phyloP scores from a whole-genome alignment of 2,329 filamentous ascomycete species.

The Xylariaceae sp. region DNA sequence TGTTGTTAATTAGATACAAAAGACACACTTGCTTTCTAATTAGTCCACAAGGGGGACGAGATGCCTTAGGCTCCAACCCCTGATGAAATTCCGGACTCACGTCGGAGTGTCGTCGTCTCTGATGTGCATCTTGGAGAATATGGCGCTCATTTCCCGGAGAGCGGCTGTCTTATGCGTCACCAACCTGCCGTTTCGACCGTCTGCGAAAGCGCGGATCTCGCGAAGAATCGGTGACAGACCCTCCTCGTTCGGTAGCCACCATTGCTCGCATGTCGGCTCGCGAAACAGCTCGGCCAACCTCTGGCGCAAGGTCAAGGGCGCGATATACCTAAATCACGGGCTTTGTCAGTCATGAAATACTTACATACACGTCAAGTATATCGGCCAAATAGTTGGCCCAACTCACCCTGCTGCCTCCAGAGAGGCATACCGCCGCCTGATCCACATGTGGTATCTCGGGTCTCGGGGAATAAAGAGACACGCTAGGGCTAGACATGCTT shows the following conservation, averaged over 20 bases:
- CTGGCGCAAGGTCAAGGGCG: conserved; percentile 65
- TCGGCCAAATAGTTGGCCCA: background rate
- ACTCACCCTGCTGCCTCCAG: conserved; percentile 76
- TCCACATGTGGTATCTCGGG: conserved; percentile 68
- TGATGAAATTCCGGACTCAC: no score
- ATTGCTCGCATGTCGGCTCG: conserved; percentile 64
- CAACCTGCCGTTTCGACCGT: conserved; percentile 63
- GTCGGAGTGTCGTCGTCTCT: conserved; percentile 23
- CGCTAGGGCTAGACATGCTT: conserved; percentile 71
- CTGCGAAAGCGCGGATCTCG: conserved; percentile 73
- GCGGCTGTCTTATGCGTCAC: conserved; percentile 57
- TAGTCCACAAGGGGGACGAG: no score
- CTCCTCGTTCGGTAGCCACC: conserved; percentile 87
- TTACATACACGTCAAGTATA: no score
- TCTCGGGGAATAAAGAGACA: conserved; percentile 77
- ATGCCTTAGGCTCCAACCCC: no score
- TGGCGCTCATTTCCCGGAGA: conserved; percentile 66
- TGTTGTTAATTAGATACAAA: no score
- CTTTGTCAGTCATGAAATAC: no score
- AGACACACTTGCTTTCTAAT: no score
- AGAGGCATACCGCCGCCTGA: conserved; percentile 69
- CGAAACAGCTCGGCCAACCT: conserved; percentile 73
- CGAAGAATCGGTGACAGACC: conserved; percentile 68
- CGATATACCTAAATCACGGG: conserved; percentile 63
- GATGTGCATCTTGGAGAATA: conserved; percentile 62